Base-by-base conservation (phyloP, 169 alveolate species). In the Cyclospora cayetanensis region DNA sequence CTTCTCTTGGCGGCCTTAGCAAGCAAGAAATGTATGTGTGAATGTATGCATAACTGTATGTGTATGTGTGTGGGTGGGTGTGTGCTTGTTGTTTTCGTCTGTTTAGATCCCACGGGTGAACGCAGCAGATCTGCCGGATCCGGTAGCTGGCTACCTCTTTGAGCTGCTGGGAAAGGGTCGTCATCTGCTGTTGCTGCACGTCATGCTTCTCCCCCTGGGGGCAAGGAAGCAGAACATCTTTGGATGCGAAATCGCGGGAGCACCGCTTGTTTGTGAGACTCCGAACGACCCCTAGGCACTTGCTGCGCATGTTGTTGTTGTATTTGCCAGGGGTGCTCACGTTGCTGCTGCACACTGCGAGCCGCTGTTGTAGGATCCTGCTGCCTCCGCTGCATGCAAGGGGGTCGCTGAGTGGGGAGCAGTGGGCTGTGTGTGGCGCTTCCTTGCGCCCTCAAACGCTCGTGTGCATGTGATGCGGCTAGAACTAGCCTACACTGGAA, bases 191-290 rank as follows among this genome's bases (percentile, higher is more conserved):
- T 77, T 82, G 53, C 90, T 82, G 25, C 90, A 82, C 34, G 34
- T 86, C 39, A 76, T 86, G 50, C 92, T 86, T 11, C 72, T 86
- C 31, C 92, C 92, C 0, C 82, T 85, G 4, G 92, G 92, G 20
- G 5, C 85, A 20, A 31, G 92, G 0, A 65, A 39, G 31, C 68
- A 53, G 39, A 86, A 86, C 35, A 46, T 86, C 4, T 86, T 86
- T 22, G 92, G 92, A 18, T 86, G 92, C 39, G 92, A 86, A 27
- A 65, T 86, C 41, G 84, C 92, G 4, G 76, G 85, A 22, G 92
- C 76, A 4, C 92, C 92, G 35, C 92, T 86, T 42, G 85, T 65
- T 35, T 76, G 92, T 86, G 27, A 5, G 92, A 18, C 68, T 1
- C 18, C 1, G 7, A 15, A 68, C 31, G 15, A 4, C 50, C 37